phyloP scores from a whole-genome alignment of 2,329 filamentous ascomycete genomes.

The Trichoderma guizhouense region DNA sequence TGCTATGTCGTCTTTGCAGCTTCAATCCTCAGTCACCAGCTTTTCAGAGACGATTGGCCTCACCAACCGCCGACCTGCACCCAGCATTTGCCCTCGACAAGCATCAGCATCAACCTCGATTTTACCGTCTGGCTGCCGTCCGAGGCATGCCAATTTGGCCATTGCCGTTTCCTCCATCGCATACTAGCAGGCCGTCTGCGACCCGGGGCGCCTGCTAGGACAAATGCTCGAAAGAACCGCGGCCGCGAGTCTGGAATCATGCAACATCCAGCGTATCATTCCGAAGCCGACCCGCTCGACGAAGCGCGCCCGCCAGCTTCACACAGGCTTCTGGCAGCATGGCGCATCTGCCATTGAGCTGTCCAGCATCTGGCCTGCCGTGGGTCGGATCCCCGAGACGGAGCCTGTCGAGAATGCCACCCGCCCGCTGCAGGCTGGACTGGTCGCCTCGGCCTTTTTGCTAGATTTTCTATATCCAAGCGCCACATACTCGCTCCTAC shows the following conservation, averaged over 20 bases:
- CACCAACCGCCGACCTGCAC: neutral
- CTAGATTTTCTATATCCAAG: conserved; percentile 57
- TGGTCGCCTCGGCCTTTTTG: conserved; percentile 47
- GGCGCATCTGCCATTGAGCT: conserved; percentile 50
- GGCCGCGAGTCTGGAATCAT: conserved; percentile 53
- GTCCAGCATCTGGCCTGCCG: conserved; percentile 39
- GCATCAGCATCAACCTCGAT: neutral
- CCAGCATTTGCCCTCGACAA: neutral
- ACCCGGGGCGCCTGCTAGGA: conserved; percentile 15
- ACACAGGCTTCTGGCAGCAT: conserved; percentile 53
- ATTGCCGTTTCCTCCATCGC: neutral
- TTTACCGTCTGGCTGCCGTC: neutral
- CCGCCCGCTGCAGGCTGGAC: conserved; percentile 26
- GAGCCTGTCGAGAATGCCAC: conserved; percentile 23
- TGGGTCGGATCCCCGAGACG: conserved; percentile 20
- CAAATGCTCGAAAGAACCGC: conserved; percentile 59
- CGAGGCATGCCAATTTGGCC: conserved; percentile 14
- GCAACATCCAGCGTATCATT: conserved; percentile 52
- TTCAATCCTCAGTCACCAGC: neutral
- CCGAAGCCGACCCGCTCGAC: conserved; percentile 36
- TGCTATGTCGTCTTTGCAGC: conserved; percentile 15
- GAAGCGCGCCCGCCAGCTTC: conserved; percentile 43
- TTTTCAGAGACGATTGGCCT: neutral
- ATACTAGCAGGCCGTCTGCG: conserved; percentile 6
- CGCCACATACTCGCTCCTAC: conserved; percentile 42